Evolutionary conservation across 169 alveolate genomes (phyloP), one percentile per base, ranked within the genome.

Genomic region (Babesia divergens): DNA sequence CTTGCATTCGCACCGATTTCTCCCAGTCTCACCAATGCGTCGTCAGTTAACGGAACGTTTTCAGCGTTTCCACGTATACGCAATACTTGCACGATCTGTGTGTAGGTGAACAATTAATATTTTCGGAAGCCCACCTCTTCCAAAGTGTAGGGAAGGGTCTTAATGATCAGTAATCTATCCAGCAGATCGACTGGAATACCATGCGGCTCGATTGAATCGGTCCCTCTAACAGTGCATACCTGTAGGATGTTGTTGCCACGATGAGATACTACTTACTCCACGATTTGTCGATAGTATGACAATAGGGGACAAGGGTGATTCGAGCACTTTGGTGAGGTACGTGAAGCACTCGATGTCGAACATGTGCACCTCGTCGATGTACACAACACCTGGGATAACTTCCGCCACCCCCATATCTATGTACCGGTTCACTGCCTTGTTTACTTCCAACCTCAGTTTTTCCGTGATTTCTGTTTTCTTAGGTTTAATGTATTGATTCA

Each of bases 281-380:
- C 99, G 88, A 72, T 98, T 98, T 11, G 99, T 98, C 26, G 99
- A 99, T 60, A 98, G 89, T 53, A 98, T 96, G 50, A 98, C 98
- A 59, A 98, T 96, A 20, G 99, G 99, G 13, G 99, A 95, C 53
- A 97, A 88, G 20, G 99, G 96, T 6, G 98, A 94, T 86, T 98
- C 99, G 32, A 98, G 89, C 14, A 98, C 99, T 83, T 99, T 95
- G 83, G 97, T 97, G 65, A 98, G 90, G 84, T 94, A 98, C 42
- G 99, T 96, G 86, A 98, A 98, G 79, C 99, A 97, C 89, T 98
- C 99, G 34, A 97, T 96, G 87, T 97, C 99, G 52, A 98, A 92
- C 99, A 97, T 97, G 85, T 97, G 99, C 18, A 89, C 99, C 93
- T 98, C 99, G 90, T 98, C 99, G 52, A 98, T 97, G 80, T 97